Evolutionary conservation across 2,329 filamentous ascomycete species (phyloP).

Genomic region (Penicillium sp.): DNA sequence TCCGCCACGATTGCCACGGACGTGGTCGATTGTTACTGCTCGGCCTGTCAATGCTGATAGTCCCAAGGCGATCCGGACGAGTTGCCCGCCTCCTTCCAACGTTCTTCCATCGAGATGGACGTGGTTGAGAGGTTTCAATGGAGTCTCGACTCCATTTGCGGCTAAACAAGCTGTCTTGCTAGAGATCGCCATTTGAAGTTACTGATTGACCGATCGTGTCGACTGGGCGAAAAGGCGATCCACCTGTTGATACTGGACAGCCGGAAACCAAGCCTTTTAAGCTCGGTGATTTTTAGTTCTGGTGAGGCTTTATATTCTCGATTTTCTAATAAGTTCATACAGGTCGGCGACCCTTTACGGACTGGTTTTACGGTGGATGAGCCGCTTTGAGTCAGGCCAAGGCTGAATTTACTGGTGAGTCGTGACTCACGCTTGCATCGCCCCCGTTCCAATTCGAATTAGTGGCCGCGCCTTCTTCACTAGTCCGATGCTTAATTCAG

Average conservation of each 20-base stretch:
- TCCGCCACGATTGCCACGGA: constrained; percentile 54
- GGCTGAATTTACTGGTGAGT: background rate
- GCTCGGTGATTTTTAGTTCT: background rate
- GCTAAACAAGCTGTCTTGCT: background rate
- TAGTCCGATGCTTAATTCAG: background rate
- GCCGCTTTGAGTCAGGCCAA: background rate
- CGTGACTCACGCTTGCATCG: background rate
- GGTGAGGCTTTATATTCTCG: background rate
- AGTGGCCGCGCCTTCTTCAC: background rate
- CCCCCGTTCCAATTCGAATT: background rate
- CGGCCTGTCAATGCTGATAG: constrained; percentile 55
- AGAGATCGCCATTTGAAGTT: background rate
- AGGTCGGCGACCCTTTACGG: background rate
- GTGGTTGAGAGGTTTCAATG: constrained; percentile 9
- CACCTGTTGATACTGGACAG: no score
- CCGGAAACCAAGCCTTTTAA: background rate
- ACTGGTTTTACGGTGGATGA: background rate
- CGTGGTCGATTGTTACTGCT: constrained; percentile 54
- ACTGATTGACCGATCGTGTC: background rate
- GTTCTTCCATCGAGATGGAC: constrained; percentile 56
- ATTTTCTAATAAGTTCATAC: background rate
- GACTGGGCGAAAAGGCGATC: background rate
- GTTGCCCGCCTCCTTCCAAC: constrained; percentile 64
- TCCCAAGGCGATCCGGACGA: constrained; percentile 58
- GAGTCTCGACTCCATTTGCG: constrained; percentile 3